Conservation (phyloP, 2,329 filamentous ascomycete species). For the Ophiostoma tasmaniense region DNA sequence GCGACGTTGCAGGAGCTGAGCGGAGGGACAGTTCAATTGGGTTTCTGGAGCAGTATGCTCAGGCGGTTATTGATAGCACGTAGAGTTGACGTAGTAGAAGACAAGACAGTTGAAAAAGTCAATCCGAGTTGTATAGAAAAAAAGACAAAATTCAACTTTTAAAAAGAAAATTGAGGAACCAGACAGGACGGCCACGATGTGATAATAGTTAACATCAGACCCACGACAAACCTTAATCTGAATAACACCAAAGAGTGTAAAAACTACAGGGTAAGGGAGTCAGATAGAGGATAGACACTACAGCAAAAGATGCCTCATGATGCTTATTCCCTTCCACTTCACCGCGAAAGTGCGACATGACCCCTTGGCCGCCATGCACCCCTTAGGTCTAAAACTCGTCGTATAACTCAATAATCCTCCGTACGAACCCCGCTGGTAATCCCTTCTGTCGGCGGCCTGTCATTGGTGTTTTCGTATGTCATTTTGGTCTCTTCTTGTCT, state of each 20-base stretch:
- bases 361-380: background rate
- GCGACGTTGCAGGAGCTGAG: slow-evolving; percentile 3
- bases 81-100: background rate
- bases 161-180: background rate
- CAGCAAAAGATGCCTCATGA: background rate
- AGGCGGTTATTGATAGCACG: background rate
- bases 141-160: background rate
- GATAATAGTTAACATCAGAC: background rate
- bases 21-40: background rate
- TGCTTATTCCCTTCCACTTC: background rate
- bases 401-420: background rate
- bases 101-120: background rate
- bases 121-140: background rate
- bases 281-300: background rate
- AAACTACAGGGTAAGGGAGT: background rate
- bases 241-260: background rate
- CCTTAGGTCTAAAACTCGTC: background rate
- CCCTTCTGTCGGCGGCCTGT: background rate
- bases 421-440: background rate
- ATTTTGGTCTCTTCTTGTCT: background rate
- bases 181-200: background rate
- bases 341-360: background rate
- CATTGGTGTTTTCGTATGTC: background rate
- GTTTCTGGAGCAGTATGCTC: background rate
- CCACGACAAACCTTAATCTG: background rate